phyloP scores from a whole-genome alignment of 208 protist genomes.

The Wallacemonas sp. region DNA sequence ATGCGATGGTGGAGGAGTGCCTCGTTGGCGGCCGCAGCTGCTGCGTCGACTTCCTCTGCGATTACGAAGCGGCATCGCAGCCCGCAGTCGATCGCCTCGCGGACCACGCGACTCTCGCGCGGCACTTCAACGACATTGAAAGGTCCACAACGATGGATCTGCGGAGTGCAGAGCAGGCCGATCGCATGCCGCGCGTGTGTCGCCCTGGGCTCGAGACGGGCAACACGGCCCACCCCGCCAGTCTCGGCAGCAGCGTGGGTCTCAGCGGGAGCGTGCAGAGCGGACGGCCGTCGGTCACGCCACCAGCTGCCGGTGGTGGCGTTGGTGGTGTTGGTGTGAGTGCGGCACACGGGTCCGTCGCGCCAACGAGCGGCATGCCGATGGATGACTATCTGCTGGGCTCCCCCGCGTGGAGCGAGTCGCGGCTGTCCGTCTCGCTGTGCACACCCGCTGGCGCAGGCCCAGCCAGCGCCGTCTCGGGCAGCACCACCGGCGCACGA shows the following conservation, averaged over 20 bases:
- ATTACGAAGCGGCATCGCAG: slow-evolving; percentile 41
- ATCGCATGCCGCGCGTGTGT: too few relatives aligned
- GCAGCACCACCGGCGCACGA: background rate
- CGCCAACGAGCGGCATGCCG: background rate
- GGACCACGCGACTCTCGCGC: too few relatives aligned
- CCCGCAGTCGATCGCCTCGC: background rate
- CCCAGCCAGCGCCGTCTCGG: background rate
- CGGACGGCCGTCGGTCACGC: too few relatives aligned
- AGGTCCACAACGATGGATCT: too few relatives aligned
- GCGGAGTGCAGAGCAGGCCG: too few relatives aligned
- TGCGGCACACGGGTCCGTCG: too few relatives aligned
- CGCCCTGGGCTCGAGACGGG: too few relatives aligned
- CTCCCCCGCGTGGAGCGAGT: background rate
- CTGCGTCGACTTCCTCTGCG: slow-evolving; percentile 76
- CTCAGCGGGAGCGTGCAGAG: slow-evolving; percentile 3
- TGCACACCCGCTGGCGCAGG: slow-evolving; percentile 2
- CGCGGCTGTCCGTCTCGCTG: slow-evolving; percentile 5
- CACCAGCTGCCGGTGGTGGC: too few relatives aligned
- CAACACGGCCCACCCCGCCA: background rate
- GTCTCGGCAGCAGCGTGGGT: slow-evolving; percentile 6
- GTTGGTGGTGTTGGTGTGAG: too few relatives aligned
- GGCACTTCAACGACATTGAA: too few relatives aligned
- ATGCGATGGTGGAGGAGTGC: slow-evolving; percentile 79
- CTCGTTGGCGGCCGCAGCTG: slow-evolving; percentile 55
- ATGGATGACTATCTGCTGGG: background rate